These are phyloP conservation scores for Myxozyma monticola DNA, from an alignment of 805 yeast genomes.

Conservation along the genomic window DNA sequence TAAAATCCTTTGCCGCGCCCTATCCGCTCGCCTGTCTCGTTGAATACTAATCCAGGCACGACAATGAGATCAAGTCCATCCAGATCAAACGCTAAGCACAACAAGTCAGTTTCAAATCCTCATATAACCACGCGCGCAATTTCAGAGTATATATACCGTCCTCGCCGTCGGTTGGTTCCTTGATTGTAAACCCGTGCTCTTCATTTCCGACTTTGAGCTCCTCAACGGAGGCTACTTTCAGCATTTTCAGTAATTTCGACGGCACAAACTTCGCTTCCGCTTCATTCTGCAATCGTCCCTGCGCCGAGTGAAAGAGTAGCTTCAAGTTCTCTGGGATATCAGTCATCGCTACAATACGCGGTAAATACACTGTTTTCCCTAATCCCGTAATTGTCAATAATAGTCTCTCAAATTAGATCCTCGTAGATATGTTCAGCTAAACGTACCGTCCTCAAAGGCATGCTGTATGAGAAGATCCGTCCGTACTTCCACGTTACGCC, in stretches of 20 bases:
- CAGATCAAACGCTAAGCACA: constrained; percentile 30
- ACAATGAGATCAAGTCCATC: constrained; percentile 67
- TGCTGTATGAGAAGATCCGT: constrained; percentile 55
- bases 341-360: constrained; percentile 48
- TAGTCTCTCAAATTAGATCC: not conserved
- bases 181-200: constrained; percentile 10
- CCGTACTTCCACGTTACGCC: constrained; percentile 51
- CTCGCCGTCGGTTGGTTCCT: constrained; percentile 16
- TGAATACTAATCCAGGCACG: constrained; percentile 86
- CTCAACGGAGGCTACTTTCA: not conserved
- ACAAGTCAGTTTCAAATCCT: not conserved
- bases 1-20: constrained; percentile 96
- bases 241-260: constrained; percentile 12
- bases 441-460: constrained; percentile 53
- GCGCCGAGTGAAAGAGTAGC: constrained; percentile 6
- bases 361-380: constrained; percentile 40
- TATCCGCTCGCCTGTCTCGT: constrained; percentile 52
- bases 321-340: not conserved
- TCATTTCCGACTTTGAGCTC: constrained; percentile 1
- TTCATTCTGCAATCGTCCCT: not conserved
- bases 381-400: not conserved
- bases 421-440: too few relatives aligned
- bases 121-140: not conserved
- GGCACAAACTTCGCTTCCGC: constrained; percentile 10
- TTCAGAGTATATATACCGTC: constrained; percentile 10